phyloP scores from a whole-genome alignment of 2,329 filamentous ascomycete species.

The Trichophyton rubrum region DNA sequence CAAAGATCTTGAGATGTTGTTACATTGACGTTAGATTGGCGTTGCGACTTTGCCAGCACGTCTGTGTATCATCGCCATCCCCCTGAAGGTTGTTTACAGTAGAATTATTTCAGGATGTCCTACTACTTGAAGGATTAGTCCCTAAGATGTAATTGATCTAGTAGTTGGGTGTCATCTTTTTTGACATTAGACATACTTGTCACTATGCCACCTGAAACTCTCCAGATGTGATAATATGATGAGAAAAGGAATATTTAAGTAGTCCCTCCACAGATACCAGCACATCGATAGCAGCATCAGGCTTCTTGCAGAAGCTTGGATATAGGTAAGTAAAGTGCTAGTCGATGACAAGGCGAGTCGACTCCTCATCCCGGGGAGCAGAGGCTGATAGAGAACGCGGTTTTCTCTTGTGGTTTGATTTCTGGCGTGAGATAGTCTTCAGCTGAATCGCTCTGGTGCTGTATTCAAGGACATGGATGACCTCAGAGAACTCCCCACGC shows the following conservation, averaged over 20 bases:
- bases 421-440: slow-evolving; percentile 6
- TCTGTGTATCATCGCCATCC: too few species aligned
- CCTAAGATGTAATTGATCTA: too few species aligned
- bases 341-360: not conserved
- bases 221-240: not conserved
- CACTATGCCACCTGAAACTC: not conserved
- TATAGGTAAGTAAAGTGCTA: too few species aligned
- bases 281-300: too few species aligned
- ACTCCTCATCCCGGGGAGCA: not conserved
- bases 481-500: slow-evolving; percentile 13
- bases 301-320: too few species aligned
- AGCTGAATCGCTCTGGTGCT: slow-evolving; percentile 11
- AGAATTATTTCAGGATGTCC: too few species aligned
- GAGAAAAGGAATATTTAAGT: not conserved
- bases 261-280: too few species aligned
- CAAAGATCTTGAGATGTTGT: too few species aligned
- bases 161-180: not conserved
- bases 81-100: too few species aligned
- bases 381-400: not conserved
- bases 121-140: too few species aligned
- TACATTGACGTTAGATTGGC: too few species aligned
- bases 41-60: too few species aligned
- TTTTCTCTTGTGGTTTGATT: not conserved
- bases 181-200: not conserved
- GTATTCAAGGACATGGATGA: slow-evolving; percentile 14